Percentiles rank a stretch among this genome's conserved stretches.
Conservation (phyloP, 2,329 filamentous ascomycete genomes). For the Colletotrichum gigasporum region DNA sequence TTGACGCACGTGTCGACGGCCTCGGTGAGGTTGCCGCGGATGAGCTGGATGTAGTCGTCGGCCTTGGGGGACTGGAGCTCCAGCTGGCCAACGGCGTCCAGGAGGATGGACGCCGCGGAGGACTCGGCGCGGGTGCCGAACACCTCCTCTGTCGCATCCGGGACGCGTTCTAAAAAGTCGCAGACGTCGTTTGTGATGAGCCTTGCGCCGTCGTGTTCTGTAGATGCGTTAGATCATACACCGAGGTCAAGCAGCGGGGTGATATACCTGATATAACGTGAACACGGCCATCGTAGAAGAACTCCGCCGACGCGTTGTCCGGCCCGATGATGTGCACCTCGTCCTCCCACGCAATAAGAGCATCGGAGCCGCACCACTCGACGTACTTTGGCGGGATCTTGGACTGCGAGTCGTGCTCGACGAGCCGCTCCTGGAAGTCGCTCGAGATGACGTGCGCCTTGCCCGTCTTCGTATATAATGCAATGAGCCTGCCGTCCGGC, state of each 20-base stretch:
- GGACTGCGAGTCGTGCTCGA: constrained; percentile 90
- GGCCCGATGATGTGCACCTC: constrained; percentile 95
- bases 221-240: constrained; percentile 26
- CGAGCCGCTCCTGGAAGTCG: constrained; percentile 91
- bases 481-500: constrained; percentile 88
- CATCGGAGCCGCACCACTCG: constrained; percentile 96
- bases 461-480: constrained; percentile 85
- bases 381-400: constrained; percentile 87
- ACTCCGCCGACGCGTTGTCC: constrained; percentile 77
- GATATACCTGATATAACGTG: constrained; percentile 82
- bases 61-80: constrained; percentile 96
- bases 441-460: constrained; percentile 93
- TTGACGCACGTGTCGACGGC: constrained; percentile 94
- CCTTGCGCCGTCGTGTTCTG: constrained; percentile 84
- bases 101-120: constrained; percentile 87
- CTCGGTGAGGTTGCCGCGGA: constrained; percentile 85
- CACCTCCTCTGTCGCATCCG: constrained; percentile 85
- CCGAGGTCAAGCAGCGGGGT: background rate
- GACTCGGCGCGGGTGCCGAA: constrained; percentile 90
- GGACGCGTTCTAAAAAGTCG: constrained; percentile 96
- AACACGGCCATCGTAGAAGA: constrained; percentile 91
- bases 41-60: constrained; percentile 96
- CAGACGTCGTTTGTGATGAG: constrained; percentile 93
- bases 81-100: constrained; percentile 91
- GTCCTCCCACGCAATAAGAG: constrained; percentile 96